Percentiles rank a stretch among this genome's conserved stretches.
Conservation (phyloP, 2,329 filamentous ascomycete species). For the Chaetomiaceae sp. region DNA sequence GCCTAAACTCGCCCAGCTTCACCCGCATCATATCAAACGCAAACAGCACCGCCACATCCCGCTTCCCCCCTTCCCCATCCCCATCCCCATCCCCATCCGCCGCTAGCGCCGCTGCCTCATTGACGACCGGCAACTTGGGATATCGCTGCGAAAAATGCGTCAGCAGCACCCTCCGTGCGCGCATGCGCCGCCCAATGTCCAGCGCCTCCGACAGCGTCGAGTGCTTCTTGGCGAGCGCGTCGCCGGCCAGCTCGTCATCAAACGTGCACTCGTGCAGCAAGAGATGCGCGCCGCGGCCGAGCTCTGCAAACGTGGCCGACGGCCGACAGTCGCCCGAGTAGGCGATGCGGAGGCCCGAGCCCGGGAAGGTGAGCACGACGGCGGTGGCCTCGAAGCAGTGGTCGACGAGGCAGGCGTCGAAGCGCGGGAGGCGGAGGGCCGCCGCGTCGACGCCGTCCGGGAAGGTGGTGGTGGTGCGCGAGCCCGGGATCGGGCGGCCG, state of each 20-base stretch:
- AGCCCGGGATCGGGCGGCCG: slow-evolving; percentile 15
- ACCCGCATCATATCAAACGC: slow-evolving; percentile 77
- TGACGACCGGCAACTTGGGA: slow-evolving; percentile 57
- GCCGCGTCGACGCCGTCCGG: slow-evolving; percentile 40
- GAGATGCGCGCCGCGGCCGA: slow-evolving; percentile 71
- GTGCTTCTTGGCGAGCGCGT: slow-evolving; percentile 85
- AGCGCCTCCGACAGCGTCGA: slow-evolving; percentile 84
- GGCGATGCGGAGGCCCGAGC: slow-evolving; percentile 71
- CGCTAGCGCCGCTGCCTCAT: slow-evolving; percentile 19
- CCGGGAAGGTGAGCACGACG: slow-evolving; percentile 67
- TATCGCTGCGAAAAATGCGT: slow-evolving; percentile 97
- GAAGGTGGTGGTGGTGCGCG: slow-evolving; percentile 28
- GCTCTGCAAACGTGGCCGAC: slow-evolving; percentile 58
- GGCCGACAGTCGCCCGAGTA: slow-evolving; percentile 95
- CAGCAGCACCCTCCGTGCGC: slow-evolving; percentile 70
- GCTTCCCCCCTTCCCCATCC: slow-evolving; percentile 20
- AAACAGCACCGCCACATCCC: slow-evolving; percentile 58
- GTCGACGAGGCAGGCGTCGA: slow-evolving; percentile 61
- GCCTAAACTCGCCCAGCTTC: slow-evolving; percentile 61
- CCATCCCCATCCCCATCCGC: slow-evolving; percentile 27
- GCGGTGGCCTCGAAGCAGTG: slow-evolving; percentile 80
- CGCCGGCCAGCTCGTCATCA: slow-evolving; percentile 71
- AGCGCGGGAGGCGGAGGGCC: slow-evolving; percentile 52
- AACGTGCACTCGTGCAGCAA: slow-evolving; percentile 96
- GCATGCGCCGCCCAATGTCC: slow-evolving; percentile 68